These are phyloP conservation scores for Uromyces viciae-fabae DNA, from an alignment of 1,284 basidiomycete species.

Conservation along the genomic window DNA sequence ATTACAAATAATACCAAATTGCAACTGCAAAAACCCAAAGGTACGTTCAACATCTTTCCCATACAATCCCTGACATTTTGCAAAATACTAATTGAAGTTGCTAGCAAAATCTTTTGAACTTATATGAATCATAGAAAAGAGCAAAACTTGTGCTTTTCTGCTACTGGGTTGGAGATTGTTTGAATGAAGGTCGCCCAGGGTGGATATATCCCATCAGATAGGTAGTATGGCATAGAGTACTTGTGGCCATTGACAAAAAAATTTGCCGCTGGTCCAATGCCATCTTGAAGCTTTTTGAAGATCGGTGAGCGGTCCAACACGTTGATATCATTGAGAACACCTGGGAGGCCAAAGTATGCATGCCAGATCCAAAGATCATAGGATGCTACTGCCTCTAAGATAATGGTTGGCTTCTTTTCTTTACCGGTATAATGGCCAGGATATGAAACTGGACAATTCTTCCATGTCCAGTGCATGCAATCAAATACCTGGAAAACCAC, in stretches of 20 bases:
- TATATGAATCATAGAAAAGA: no score
- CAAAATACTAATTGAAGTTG: neutral
- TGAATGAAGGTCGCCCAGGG: neutral
- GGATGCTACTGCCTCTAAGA: neutral
- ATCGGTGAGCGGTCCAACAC: neutral
- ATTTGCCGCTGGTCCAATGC: neutral
- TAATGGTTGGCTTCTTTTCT: neutral
- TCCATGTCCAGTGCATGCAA: no score
- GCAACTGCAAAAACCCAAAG: slow-evolving; percentile 2
- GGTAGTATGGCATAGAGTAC: neutral
- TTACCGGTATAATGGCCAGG: neutral
- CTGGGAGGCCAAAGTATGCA: slow-evolving; percentile 3
- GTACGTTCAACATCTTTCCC: slow-evolving; percentile 5
- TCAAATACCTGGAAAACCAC: no score
- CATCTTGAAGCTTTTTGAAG: neutral
- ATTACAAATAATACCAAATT: neutral
- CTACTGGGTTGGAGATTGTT: neutral
- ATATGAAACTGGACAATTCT: neutral
- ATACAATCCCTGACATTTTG: neutral
- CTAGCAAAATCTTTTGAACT: neutral
- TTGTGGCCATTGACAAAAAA: neutral
- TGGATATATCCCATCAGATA: neutral
- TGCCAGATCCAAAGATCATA: neutral
- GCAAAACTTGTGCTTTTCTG: neutral
- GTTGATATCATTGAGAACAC: neutral